Evolutionary conservation across 305 asterid genomes (phyloP), one percentile per base, ranked within the genome.

Genomic region (Fraxinus platypoda): DNA sequence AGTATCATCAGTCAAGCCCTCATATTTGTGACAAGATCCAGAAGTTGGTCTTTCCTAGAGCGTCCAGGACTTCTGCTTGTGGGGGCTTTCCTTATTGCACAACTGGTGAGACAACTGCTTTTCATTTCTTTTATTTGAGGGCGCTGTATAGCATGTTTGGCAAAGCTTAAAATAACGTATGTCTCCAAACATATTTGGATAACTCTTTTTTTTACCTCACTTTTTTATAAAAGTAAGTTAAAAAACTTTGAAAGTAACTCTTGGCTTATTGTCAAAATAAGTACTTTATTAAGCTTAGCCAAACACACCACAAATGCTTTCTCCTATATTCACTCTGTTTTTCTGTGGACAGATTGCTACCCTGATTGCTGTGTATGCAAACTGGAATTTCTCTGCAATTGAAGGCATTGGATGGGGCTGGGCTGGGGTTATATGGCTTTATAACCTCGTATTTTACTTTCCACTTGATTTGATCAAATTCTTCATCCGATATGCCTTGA

Each of bases 341-440:
- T 49, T 49, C 59, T 49, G 59, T 80, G 28, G 38, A 79, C 92
- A 91, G 94, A 80, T 90, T 83, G 94, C 94, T 31, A 91, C 94
- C 13, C 77, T 91, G 54, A 91, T 91, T 73, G 92, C 94, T 12
- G 94, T 91, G 35, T 91, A 91, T 12, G 94, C 94, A 11, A 87
- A 88, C 84, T 91, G 94, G 94, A 85, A 73, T 23, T 91, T 91
- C 82, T 83, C 91, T 74, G 93, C 87, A 23, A 89, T 91, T 77
- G 93, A 91, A 86, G 94, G 94, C 74, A 91, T 91, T 54, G 94
- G 94, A 13, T 91, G 94, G 94, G 93, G 94, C 70, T 91, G 94
- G 94, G 93, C 93, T 6, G 93, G 94, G 7, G 91, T 91, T 80
- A 90, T 91, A 75, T 91, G 94, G 94, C 88, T 91, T 5, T 91